Conservation (phyloP, 257 asterid genomes). For the Ilex aquifolium region DNA sequence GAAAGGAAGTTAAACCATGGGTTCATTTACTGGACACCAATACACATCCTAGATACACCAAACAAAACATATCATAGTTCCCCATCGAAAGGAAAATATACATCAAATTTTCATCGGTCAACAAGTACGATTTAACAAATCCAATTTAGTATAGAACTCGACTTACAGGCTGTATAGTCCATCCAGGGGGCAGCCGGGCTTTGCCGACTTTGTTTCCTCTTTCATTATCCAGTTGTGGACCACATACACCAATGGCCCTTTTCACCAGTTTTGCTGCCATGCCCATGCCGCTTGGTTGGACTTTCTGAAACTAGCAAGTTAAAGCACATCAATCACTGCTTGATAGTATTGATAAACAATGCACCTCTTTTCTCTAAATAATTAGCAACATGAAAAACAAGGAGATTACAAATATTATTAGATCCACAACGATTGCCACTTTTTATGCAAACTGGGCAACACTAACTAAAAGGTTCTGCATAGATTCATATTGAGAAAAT, state of each 20-base stretch:
- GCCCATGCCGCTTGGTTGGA: conserved; percentile 40
- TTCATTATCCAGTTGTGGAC: conserved; percentile 20
- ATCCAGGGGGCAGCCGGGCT: conserved; percentile 28
- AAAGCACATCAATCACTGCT: conserved; percentile 20
- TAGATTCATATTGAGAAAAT: too few relatives aligned
- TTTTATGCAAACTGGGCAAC: too few relatives aligned
- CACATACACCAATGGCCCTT: conserved; percentile 20
- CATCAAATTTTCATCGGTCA: too few relatives aligned
- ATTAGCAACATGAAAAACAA: neutral
- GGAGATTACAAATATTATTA: neutral
- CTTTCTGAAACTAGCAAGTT: conserved; percentile 34
- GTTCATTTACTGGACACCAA: too few relatives aligned
- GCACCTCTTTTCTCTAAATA: neutral
- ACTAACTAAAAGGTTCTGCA: too few relatives aligned
- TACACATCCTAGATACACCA: too few relatives aligned
- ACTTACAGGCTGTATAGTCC: conserved; percentile 55
- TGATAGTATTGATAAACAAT: neutral
- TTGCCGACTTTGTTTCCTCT: conserved; percentile 16
- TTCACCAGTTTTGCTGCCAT: conserved; percentile 30
- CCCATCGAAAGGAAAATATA: too few relatives aligned
- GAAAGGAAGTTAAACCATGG: too few relatives aligned
- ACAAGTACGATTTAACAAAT: too few relatives aligned
- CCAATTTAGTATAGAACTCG: neutral
- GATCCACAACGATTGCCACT: too few relatives aligned
- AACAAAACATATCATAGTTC: too few relatives aligned